A percentile compares a stretch with the other conserved stretches of the same genome.
phyloP scores from a whole-genome alignment of 2,329 filamentous ascomycete species.

The Stemphylium beticola region DNA sequence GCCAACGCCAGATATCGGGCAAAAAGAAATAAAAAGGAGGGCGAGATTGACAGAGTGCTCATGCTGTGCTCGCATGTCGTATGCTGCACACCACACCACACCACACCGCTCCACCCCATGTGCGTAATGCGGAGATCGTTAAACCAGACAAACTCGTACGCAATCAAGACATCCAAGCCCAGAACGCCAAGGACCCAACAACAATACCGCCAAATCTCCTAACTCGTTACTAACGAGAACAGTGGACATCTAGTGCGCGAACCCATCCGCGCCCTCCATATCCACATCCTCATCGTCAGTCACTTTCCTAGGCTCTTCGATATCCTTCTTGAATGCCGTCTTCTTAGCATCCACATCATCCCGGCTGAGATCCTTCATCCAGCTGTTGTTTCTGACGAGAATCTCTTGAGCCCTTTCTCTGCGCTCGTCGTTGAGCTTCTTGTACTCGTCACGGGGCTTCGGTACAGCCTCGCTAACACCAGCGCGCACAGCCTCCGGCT shows the following conservation, averaged over 20 bases:
- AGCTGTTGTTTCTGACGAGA: slow-evolving; percentile 53
- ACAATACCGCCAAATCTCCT: not conserved
- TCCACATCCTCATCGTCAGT: slow-evolving; percentile 39
- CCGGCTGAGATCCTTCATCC: slow-evolving; percentile 55
- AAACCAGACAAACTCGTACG: slow-evolving; percentile 1
- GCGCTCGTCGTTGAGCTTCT: slow-evolving; percentile 35
- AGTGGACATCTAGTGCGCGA: slow-evolving; percentile 4
- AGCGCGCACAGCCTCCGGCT: slow-evolving; percentile 43
- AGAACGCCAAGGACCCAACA: slow-evolving; percentile 6
- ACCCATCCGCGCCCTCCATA: slow-evolving; percentile 36
- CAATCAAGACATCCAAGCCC: slow-evolving; percentile 7
- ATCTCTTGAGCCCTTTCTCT: slow-evolving; percentile 50
- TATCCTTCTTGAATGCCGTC: slow-evolving; percentile 38
- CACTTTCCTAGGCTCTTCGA: slow-evolving; percentile 32
- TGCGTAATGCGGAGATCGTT: slow-evolving; percentile 3
- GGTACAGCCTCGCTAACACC: slow-evolving; percentile 43
- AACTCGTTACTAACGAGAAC: not conserved
- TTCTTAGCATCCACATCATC: slow-evolving; percentile 56
- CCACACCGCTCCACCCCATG: not conserved
- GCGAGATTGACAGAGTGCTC: not conserved
- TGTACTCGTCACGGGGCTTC: slow-evolving; percentile 43
- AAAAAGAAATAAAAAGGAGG: not conserved
- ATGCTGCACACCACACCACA: slow-evolving; percentile 2
- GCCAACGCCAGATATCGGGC: not conserved
- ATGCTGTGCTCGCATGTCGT: slow-evolving; percentile 7